Evolutionary conservation across 2,329 filamentous ascomycete species (phyloP), one percentile per base, ranked within the genome.

Genomic region (Sporothrix curviconia): DNA sequence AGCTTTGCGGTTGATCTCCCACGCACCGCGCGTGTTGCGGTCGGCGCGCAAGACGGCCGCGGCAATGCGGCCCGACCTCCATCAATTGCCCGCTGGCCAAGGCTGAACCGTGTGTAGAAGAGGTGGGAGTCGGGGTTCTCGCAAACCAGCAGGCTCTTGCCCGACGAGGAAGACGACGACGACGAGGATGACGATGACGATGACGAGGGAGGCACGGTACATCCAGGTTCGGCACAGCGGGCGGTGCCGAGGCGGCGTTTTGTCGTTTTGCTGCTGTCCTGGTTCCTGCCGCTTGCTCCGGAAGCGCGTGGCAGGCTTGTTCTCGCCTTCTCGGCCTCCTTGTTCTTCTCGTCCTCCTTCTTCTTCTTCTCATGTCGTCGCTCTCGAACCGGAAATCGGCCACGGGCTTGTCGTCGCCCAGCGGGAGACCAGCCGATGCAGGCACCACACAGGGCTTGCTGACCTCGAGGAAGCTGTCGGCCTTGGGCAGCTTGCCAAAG

Each of bases 81-180:
- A n/a, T 62, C 56, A 4, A 75, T 72, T 15, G 70, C 74, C 22
- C 67, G 65, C 39, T 62, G 61, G 14, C 70, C 70, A 4, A 82
- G 67, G 0, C 71, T 77, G 42, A 80, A 81, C 0, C 72, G 69
- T 50, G 79, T 78, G 66, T 75, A 78, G 65, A 81, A 83, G 2
- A 84, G 68, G 59, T 79, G 76, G 12, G 76, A 69, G 14, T 76
- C 67, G 1, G 76, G 76, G 3, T 66, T 64, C 2, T 72, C 66
- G 63, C 80, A 83, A 6, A 59, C 40, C 4, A 14, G 6, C 64
- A 64, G 46, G 50, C 61, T 32, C 62, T 40, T 30, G 59, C n/a
- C n/a, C n/a, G n/a, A n/a, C n/a, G n/a, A n/a, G n/a, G n/a, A n/a
- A n/a, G n/a, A n/a, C n/a, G n/a, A n/a, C n/a, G n/a, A n/a, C n/a